A percentile compares a stretch with the other conserved stretches of the same genome.
Evolutionary conservation across 1,139 yeast genomes (phyloP).

Genomic region (Hansenula lynferdii): DNA sequence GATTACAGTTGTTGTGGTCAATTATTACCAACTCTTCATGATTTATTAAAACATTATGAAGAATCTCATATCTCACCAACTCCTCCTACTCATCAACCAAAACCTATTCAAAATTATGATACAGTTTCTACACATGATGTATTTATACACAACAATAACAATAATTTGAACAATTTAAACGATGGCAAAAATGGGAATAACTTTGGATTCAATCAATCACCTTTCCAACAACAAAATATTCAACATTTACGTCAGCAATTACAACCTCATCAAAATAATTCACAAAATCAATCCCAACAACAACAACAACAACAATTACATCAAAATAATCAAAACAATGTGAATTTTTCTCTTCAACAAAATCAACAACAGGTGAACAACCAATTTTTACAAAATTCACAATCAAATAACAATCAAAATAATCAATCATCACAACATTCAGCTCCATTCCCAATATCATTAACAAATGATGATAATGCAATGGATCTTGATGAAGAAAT

Average conservation of each 20-base stretch:
- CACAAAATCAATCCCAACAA: constrained; percentile 8
- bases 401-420: not conserved
- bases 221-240: constrained; percentile 16
- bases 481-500: constrained; percentile 24
- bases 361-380: constrained; percentile 1
- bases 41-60: constrained; percentile 88
- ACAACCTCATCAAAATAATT: constrained; percentile 19
- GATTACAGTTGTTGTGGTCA: constrained; percentile 97
- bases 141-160: constrained; percentile 14
- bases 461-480: constrained; percentile 30
- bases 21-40: constrained; percentile 87
- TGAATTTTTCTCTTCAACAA: not conserved
- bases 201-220: constrained; percentile 2
- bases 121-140: constrained; percentile 34
- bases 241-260: constrained; percentile 20
- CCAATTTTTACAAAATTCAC: not conserved
- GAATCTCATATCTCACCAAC: constrained; percentile 89
- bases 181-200: not conserved
- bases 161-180: constrained; percentile 3
- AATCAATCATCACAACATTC: constrained; percentile 10
- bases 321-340: not conserved
- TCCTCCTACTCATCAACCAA: constrained; percentile 45
- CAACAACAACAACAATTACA: constrained; percentile 3
- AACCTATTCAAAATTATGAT: constrained; percentile 37
- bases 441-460: constrained; percentile 19